Evolutionary conservation across 176 grass and related monocot species (phyloP), one percentile per base, ranked within the genome.

Genomic region (Secale cereale): DNA sequence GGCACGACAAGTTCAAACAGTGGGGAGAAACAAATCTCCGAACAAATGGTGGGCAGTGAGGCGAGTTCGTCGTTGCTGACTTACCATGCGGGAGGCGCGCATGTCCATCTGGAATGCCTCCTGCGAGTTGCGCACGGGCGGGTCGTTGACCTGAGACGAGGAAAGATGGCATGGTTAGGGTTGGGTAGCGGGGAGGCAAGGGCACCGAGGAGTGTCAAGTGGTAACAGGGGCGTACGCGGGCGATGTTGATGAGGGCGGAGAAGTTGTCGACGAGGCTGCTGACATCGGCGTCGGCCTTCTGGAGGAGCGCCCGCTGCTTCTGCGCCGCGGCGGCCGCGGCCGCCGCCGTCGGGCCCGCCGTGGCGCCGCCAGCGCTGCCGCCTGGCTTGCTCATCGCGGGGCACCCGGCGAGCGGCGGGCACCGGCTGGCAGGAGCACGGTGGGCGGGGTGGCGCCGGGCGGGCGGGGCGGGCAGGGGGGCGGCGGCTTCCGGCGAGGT

Each of bases 261-360:
- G 81, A 98, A 92, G 77, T 93, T 94, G 75, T 95, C 93, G 31
- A 98, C 87, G 74, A 98, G 90, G 86, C 65, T 82, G 57, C 86
- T 85, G 46, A 95, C 77, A 46, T 95, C 96, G 50, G 59, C 39
- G 11, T 98, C 96, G 27, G 91, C 89, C 26, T 89, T 87, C 83
- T 98, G 93, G 30, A 95, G 87, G 10, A 98, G 85, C 35, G 87
- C 48, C 31, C 89, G 92, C 86, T 98, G 96, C 87, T 98, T 98
- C 88, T 98, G 91, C 17, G 56, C 91, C 1, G 96, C 93, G 1
- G 91, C 87, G 0, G 89, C 89, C 0, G 95, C 91, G 0, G 95
- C 91, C 0, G 85, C 82, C 1, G 96, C 89, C 26, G 96, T 95
- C 72, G 96, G 93, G 1, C 95, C 93, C 25, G 85, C 82, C 6